These are phyloP conservation scores for Rhizopus delemar DNA, from an alignment of 371 early-diverging fungal genomes.

Conservation along the genomic window DNA sequence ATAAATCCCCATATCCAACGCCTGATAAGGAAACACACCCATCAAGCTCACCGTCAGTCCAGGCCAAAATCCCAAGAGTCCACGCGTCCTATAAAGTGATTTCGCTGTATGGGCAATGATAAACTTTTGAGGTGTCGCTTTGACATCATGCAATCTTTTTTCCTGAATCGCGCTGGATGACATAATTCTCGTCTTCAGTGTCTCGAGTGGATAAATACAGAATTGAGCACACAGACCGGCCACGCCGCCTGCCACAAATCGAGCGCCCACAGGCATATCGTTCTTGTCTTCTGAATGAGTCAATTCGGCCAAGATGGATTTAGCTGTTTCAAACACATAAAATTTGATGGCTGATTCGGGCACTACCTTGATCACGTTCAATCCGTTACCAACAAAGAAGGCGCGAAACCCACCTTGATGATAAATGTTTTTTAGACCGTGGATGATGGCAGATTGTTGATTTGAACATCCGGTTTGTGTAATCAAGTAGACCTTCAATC, in stretches of 20 bases:
- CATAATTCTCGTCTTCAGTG: slow-evolving; percentile 79
- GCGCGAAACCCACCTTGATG: slow-evolving; percentile 62
- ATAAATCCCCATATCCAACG: slow-evolving; percentile 72
- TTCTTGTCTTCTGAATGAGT: slow-evolving; percentile 54
- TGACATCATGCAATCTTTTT: background rate
- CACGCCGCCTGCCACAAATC: slow-evolving; percentile 80
- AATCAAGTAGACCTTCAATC: slow-evolving; percentile 74
- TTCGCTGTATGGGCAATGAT: slow-evolving; percentile 51
- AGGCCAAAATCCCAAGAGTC: slow-evolving; percentile 73
- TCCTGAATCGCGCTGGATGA: slow-evolving; percentile 30
- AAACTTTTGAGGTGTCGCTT: slow-evolving; percentile 15
- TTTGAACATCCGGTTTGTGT: slow-evolving; percentile 44
- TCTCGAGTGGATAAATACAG: slow-evolving; percentile 81
- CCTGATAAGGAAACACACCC: slow-evolving; percentile 84
- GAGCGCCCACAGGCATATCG: slow-evolving; percentile 60
- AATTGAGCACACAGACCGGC: slow-evolving; percentile 79
- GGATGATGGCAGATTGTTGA: slow-evolving; percentile 25
- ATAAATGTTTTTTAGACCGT: slow-evolving; percentile 56
- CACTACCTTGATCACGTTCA: slow-evolving; percentile 79
- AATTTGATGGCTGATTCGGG: slow-evolving; percentile 83
- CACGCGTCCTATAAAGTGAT: slow-evolving; percentile 61
- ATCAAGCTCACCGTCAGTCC: slow-evolving; percentile 67
- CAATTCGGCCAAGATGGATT: slow-evolving; percentile 54
- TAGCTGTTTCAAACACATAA: slow-evolving; percentile 71
- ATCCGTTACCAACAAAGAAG: slow-evolving; percentile 81